phyloP scores from a whole-genome alignment of 1,139 yeast species.

The Citeromyces hawaiiensis region DNA sequence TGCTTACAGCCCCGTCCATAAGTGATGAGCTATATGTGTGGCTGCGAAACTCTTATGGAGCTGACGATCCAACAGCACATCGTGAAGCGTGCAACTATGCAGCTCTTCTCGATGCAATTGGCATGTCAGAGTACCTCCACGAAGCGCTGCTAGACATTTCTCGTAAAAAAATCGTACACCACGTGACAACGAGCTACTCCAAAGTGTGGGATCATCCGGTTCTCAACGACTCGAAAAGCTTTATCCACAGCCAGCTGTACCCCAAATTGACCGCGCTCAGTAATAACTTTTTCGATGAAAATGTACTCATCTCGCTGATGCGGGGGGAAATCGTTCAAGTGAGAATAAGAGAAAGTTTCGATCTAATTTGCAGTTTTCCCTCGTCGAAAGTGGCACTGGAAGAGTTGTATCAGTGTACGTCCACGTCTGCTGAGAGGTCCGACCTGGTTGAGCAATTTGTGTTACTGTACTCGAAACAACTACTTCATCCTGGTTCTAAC shows the following conservation, averaged over 20 bases:
- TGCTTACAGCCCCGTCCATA: background rate
- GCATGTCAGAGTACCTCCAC: conserved; percentile 20
- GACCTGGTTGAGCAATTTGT: conserved; percentile 44
- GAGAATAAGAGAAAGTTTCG: conserved; percentile 53
- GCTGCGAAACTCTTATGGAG: background rate
- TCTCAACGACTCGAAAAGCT: conserved; percentile 22
- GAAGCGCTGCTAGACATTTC: conserved; percentile 27
- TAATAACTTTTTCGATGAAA: conserved; percentile 12
- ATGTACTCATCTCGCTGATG: conserved; percentile 19
- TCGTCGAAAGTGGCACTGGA: conserved; percentile 40
- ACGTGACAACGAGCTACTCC: conserved; percentile 22
- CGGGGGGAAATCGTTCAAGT: conserved; percentile 32
- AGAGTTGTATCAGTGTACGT: conserved; percentile 45
- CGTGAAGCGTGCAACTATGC: background rate
- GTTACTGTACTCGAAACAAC: conserved; percentile 28
- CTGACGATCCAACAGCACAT: background rate
- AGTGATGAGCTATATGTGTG: background rate
- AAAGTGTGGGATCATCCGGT: conserved; percentile 28
- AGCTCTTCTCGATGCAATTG: background rate
- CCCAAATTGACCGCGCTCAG: conserved; percentile 18
- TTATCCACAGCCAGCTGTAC: conserved; percentile 24
- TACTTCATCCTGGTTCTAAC: conserved; percentile 74
- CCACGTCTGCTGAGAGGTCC: conserved; percentile 23
- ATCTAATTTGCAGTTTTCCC: conserved; percentile 49
- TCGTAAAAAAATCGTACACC: conserved; percentile 23